Evolutionary conservation across 2,329 filamentous ascomycete genomes (phyloP).

Genomic region (Blastomyces gilchristii): DNA sequence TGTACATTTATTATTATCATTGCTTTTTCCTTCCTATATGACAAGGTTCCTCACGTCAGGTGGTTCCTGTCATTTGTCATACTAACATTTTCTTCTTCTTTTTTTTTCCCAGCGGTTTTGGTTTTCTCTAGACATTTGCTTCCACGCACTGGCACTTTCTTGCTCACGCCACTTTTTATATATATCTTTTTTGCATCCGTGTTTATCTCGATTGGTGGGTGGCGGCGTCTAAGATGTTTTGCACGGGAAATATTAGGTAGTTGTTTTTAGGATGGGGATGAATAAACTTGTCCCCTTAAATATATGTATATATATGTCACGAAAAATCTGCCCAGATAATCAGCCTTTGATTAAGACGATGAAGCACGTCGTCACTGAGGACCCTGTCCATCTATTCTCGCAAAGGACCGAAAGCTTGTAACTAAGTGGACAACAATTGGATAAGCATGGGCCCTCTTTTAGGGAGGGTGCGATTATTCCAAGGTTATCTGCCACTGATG

Average conservation of each 20-base stretch:
- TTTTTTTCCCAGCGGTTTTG: background rate
- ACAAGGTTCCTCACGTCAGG: background rate
- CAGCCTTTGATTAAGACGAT: background rate
- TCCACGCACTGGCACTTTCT: background rate
- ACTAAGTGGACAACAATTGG: background rate
- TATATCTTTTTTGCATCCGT: background rate
- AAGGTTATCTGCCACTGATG: too few species aligned
- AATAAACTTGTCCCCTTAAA: background rate
- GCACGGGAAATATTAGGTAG: background rate
- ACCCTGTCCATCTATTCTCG: background rate
- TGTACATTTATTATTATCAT: background rate
- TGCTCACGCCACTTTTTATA: background rate
- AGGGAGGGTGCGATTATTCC: background rate
- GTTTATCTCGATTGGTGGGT: background rate
- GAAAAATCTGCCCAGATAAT: too few species aligned
- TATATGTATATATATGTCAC: too few species aligned
- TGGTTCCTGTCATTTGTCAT: background rate
- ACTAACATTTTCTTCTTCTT: background rate
- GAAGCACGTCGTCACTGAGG: background rate
- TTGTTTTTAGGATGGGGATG: background rate
- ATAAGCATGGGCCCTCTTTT: background rate
- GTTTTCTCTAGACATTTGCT: background rate
- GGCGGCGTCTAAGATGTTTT: slow-evolving; percentile 4
- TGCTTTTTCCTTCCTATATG: background rate
- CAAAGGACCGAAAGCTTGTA: background rate